These are phyloP conservation scores for Dactylis glomerata DNA, from an alignment of 176 grass and related monocot genomes.

Conservation along the genomic window DNA sequence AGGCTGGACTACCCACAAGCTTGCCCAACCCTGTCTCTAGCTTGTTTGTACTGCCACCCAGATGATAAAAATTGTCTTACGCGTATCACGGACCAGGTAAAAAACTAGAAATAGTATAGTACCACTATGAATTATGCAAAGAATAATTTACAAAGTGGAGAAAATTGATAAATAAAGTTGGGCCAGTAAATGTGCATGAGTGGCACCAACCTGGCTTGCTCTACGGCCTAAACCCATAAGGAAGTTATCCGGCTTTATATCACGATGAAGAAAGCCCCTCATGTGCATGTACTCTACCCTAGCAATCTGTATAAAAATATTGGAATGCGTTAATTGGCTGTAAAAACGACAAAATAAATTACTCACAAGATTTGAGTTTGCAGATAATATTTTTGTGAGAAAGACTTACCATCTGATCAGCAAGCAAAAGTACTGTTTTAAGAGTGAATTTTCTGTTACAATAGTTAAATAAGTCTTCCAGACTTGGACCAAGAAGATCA, in stretches of 20 bases:
- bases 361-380: background rate
- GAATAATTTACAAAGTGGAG: background rate
- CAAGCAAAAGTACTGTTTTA: slow-evolving; percentile 90
- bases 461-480: slow-evolving; percentile 82
- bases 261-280: slow-evolving; percentile 92
- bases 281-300: slow-evolving; percentile 94
- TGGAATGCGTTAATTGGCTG: background rate
- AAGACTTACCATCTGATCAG: slow-evolving; percentile 71
- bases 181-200: slow-evolving; percentile 8
- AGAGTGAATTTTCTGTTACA: slow-evolving; percentile 84
- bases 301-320: slow-evolving; percentile 53
- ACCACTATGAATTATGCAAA: slow-evolving; percentile 5
- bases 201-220: slow-evolving; percentile 70
- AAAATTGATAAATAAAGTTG: background rate
- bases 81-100: background rate
- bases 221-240: slow-evolving; percentile 82
- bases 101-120: slow-evolving; percentile 17
- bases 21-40: background rate
- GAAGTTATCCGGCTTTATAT: slow-evolving; percentile 94
- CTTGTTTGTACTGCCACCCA: slow-evolving; percentile 17
- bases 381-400: background rate
- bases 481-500: slow-evolving; percentile 90
- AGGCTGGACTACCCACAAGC: slow-evolving; percentile 1
- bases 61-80: slow-evolving; percentile 31
- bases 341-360: background rate